Evolutionary conservation across 2,329 filamentous ascomycete genomes (phyloP), one percentile per base, ranked within the genome.

Genomic region (Pyrenochaeta sp.): DNA sequence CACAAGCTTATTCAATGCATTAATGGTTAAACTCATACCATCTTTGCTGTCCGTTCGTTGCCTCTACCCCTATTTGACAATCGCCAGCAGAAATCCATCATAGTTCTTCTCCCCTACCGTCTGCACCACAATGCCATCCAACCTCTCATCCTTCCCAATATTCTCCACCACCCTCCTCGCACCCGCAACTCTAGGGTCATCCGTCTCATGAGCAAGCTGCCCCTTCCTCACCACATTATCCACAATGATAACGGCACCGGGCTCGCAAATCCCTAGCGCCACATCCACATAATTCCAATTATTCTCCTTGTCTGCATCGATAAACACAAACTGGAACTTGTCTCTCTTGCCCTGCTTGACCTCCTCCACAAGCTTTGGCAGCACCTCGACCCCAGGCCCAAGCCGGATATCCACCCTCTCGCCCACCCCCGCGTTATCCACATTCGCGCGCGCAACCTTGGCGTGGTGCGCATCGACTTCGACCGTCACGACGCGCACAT

Each of bases 251-350:
- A 62, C 69, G 0, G 74, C 74, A 0, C 72, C 69, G 1, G 57
- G 51, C n/a, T 71, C 66, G 0, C 66, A 69, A 58, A 80, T 64
- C 22, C 67, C 68, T 14, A 77, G 59, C 2, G 74, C 74, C 52
- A 64, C 64, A 40, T 80, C 69, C 29, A 81, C 78, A 48, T 80
- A 80, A 19, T 71, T 69, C 67, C 71, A 76, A 41, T 80, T 78
- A 49, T 78, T 76, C 29, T 68, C 65, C 64, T 77, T 79, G 32
- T 77, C 76, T 6, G 79, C 80, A 56, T 82, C 79, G 23, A 82
- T 77, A 44, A 82, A 82, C 1, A 77, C 72, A 48, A 82, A 69
- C 41, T 78, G 77, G 45, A 79, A 80, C 30, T 65, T 65, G 8
- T 65, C 65, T 1, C 74, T 51, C 46, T 66, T 68, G 3, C 73